Evolutionary conservation across 768 basidiomycete species (phyloP).

Genomic region (Tulasnella sp.): DNA sequence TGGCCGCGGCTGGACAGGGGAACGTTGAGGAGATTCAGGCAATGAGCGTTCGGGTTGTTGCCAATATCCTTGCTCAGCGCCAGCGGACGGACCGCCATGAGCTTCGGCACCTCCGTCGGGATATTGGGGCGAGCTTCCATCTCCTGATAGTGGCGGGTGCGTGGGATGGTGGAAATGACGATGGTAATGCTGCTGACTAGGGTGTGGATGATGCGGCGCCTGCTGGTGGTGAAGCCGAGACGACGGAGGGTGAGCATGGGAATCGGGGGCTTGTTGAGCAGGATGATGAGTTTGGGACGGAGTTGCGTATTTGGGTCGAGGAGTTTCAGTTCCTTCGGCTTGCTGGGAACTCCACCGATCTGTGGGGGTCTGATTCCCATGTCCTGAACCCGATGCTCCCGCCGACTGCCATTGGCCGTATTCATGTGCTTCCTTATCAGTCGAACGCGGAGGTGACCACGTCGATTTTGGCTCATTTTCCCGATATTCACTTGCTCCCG

Average conservation of each 20-base stretch:
- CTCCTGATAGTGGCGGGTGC: constrained; percentile 24
- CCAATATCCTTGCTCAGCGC: not conserved
- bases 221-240: constrained; percentile 18
- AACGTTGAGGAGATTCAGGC: not conserved
- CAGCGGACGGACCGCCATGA: not conserved
- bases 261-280: constrained; percentile 19
- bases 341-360: not conserved
- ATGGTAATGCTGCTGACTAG: constrained; percentile 25
- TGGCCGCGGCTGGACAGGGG: constrained; percentile 24
- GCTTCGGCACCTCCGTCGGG: not conserved
- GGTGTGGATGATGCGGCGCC: constrained; percentile 26
- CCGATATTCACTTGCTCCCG: not conserved
- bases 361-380: not conserved
- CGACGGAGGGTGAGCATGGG: constrained; percentile 5
- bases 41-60: not conserved
- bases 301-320: not conserved
- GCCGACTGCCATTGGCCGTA: not conserved
- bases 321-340: not conserved
- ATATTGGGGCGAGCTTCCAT: not conserved
- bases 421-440: not conserved
- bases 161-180: constrained; percentile 23
- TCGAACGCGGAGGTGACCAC: constrained; percentile 21
- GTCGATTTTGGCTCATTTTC: not conserved
- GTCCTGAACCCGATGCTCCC: not conserved
- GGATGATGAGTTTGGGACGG: constrained; percentile 18